These are phyloP conservation scores for Kitagawia praeruptora DNA, from an alignment of 129 eudicot species.

Conservation along the genomic window DNA sequence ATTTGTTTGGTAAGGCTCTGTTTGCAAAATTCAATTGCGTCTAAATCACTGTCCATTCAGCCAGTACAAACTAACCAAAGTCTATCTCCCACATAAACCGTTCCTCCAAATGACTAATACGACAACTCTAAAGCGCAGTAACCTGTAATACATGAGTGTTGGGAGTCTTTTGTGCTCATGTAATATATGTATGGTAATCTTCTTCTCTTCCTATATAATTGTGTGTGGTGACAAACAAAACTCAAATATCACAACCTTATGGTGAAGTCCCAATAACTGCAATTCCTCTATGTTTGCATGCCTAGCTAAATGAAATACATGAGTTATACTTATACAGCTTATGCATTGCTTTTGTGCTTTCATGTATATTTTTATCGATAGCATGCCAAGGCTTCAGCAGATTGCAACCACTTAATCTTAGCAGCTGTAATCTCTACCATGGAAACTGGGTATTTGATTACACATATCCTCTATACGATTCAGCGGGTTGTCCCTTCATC, in stretches of 20 bases:
- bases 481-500: slow-evolving; percentile 40
- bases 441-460: slow-evolving; percentile 44
- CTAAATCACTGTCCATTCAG: neutral
- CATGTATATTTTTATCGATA: neutral
- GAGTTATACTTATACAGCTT: neutral
- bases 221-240: neutral
- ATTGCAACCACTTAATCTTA: neutral
- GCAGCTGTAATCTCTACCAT: slow-evolving; percentile 29
- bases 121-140: neutral
- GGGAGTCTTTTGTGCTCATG: too few relatives aligned
- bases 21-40: neutral
- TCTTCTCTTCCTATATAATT: neutral
- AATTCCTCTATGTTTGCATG: slow-evolving; percentile 2
- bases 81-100: too few relatives aligned
- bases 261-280: neutral
- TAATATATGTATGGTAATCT: neutral
- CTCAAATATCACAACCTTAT: neutral
- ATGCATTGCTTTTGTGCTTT: neutral
- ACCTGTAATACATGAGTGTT: too few relatives aligned
- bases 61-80: neutral
- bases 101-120: too few relatives aligned
- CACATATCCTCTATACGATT: slow-evolving; percentile 29
- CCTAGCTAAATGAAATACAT: neutral
- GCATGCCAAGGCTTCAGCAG: slow-evolving; percentile 2
- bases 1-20: neutral